These are phyloP conservation scores for Phytophthora sp. DNA, from an alignment of 352 stramenopile genomes.

Conservation along the genomic window DNA sequence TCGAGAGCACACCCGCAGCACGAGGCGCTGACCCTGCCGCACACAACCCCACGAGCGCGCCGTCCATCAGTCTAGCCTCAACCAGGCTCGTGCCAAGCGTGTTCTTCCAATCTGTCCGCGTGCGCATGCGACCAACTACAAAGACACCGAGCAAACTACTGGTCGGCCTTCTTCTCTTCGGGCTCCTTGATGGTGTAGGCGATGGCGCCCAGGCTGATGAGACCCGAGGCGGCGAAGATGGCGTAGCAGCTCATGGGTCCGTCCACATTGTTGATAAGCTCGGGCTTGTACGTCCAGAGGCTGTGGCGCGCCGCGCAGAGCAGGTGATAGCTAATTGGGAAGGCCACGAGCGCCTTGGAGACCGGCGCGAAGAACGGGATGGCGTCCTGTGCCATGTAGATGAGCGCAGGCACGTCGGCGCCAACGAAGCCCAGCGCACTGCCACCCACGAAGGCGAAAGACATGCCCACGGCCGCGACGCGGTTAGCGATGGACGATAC, in stretches of 20 bases:
- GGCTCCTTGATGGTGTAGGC: conserved; percentile 60
- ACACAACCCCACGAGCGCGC: background rate
- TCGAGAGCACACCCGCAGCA: background rate
- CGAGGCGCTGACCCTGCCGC: no score
- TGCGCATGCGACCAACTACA: conserved; percentile 6
- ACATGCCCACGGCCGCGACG: conserved; percentile 88
- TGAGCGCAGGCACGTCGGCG: conserved; percentile 77
- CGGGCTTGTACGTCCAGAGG: conserved; percentile 92
- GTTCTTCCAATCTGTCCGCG: conserved; percentile 8
- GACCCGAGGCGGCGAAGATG: conserved; percentile 54
- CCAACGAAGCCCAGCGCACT: conserved; percentile 78
- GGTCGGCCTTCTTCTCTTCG: conserved; percentile 18
- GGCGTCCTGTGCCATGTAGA: conserved; percentile 78
- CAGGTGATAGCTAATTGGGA: conserved; percentile 95
- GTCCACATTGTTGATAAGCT: conserved; percentile 82
- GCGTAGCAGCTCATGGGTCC: conserved; percentile 51
- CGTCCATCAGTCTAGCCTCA: background rate
- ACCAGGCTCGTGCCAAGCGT: background rate
- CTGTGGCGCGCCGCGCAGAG: conserved; percentile 90
- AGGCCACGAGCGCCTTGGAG: conserved; percentile 94
- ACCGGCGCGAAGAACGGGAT: conserved; percentile 72
- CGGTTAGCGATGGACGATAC: conserved; percentile 96
- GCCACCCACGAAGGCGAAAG: conserved; percentile 77
- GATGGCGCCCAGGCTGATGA: conserved; percentile 53
- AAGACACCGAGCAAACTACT: conserved; percentile 17